A percentile compares a stretch with the other conserved stretches of the same genome.
Evolutionary conservation across 768 basidiomycete species (phyloP).

Genomic region (Candolleomyces aberdarensis): DNA sequence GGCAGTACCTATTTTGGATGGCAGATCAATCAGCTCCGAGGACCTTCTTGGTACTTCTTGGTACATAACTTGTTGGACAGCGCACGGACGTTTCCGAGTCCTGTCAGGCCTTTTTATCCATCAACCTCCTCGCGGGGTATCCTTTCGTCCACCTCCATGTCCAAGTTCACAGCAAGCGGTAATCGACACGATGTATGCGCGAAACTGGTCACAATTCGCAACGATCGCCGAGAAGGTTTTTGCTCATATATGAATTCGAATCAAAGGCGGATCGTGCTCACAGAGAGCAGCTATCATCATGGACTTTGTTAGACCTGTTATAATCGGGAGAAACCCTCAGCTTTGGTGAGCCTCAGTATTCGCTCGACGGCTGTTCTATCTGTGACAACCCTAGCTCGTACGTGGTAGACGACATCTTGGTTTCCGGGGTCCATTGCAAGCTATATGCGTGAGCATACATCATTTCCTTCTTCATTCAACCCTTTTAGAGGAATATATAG

Average conservation of each 20-base stretch:
- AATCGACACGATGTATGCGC: slow-evolving; percentile 51
- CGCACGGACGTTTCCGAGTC: too few relatives aligned
- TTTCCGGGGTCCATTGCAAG: slow-evolving; percentile 75
- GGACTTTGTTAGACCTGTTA: slow-evolving; percentile 58
- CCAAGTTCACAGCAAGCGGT: neutral
- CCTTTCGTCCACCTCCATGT: neutral
- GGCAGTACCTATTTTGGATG: too few relatives aligned
- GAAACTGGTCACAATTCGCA: slow-evolving; percentile 58
- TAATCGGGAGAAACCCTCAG: slow-evolving; percentile 70
- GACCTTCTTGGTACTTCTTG: too few relatives aligned
- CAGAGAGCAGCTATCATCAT: slow-evolving; percentile 50
- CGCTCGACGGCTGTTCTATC: neutral
- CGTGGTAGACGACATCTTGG: slow-evolving; percentile 55
- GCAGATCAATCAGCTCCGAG: too few relatives aligned
- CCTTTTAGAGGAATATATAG: slow-evolving; percentile 29
- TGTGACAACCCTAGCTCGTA: slow-evolving; percentile 48
- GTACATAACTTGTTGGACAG: neutral
- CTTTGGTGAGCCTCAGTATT: slow-evolving; percentile 43
- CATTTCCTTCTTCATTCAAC: neutral
- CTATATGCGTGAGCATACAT: slow-evolving; percentile 63
- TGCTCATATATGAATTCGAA: neutral
- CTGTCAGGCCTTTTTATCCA: too few relatives aligned
- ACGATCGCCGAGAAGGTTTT: slow-evolving; percentile 66
- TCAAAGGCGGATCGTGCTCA: neutral
- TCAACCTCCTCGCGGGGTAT: neutral